Evolutionary conservation across 768 basidiomycete species (phyloP).

Genomic region (Xerocomellus chrysenteron): DNA sequence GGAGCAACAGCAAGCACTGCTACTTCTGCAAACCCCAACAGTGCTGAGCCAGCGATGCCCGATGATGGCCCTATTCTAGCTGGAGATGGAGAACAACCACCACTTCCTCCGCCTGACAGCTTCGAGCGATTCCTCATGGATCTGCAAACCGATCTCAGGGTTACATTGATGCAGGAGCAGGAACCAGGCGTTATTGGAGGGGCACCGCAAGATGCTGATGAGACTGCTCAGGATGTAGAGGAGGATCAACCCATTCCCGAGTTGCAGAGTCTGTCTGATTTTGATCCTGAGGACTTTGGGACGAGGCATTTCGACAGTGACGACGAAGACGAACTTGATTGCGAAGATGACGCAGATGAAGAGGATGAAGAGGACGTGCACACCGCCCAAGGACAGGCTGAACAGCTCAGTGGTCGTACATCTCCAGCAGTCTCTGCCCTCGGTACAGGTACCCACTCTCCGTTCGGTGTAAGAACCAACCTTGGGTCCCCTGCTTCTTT

Average conservation of each 20-base stretch:
- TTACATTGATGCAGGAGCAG: slow-evolving; percentile 49
- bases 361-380: slow-evolving; percentile 29
- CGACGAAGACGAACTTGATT: slow-evolving; percentile 28
- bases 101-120: slow-evolving; percentile 55
- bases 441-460: slow-evolving; percentile 10
- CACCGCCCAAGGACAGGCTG: slow-evolving; percentile 12
- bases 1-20: slow-evolving; percentile 11
- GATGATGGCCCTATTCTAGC: slow-evolving; percentile 2
- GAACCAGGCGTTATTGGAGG: slow-evolving; percentile 7
- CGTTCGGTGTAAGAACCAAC: slow-evolving; percentile 5
- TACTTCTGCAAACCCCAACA: slow-evolving; percentile 5
- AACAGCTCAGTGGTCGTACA: slow-evolving; percentile 23
- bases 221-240: slow-evolving; percentile 13
- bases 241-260: slow-evolving; percentile 25
- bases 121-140: slow-evolving; percentile 83
- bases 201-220: slow-evolving; percentile 7
- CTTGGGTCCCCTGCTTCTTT: slow-evolving; percentile 6
- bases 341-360: slow-evolving; percentile 30
- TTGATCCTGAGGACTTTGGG: slow-evolving; percentile 30
- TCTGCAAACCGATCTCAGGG: slow-evolving; percentile 69
- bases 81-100: slow-evolving; percentile 15
- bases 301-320: slow-evolving; percentile 14
- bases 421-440: slow-evolving; percentile 27
- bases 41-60: slow-evolving; percentile 6
- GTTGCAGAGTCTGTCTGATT: slow-evolving; percentile 23